Base-by-base conservation (phyloP, 441 rosid species). In the Corymbia citriodora region DNA sequence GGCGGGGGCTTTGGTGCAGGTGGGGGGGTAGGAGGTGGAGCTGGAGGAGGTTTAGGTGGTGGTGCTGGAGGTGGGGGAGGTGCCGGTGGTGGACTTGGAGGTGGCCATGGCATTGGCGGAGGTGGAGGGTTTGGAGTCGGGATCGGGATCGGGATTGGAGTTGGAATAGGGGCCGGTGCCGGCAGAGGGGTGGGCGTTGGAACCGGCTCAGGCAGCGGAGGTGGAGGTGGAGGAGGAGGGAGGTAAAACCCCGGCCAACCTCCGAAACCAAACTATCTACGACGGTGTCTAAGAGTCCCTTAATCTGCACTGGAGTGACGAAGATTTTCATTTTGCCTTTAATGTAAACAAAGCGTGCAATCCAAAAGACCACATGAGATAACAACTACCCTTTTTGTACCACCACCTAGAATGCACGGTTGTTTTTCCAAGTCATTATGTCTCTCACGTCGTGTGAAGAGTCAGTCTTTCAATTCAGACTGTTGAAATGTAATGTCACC, bases 121-220 rank as follows among this genome's bases (percentile, higher is more conserved):
- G 90, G 90, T 8, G 88, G 55, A 49, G 89, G 91, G 55, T 21
- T 90, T 7, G 91, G 91, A 53, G 53, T 86, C 1, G 91, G 91
- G 8, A 55, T 90, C 10, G 91, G 89, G 52, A 27, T 87, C 3
- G 91, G 91, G 45, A 18, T 90, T 21, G 91, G 91, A 17, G 91
- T 90, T 27, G 91, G 91, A 86, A 87, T 54, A 9, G 91, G 91
- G 40, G 55, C 89, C 1, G 91, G 91, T 16, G 72, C 65, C 2
- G 91, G 91, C 50, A 88, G 53, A 36, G 91, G 91, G 12, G 82
- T 59, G 40, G 91, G 91, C 21, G n/a, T 87, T 7, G 91, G 91
- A 40, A 49, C 86, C n/a, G 88, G 88, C 18, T 52, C 65, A 12
- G 88, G 61, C 2, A 59, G 89, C 4, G 91, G 91, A 31, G 88